Percentiles rank a stretch among this genome's conserved stretches.
Evolutionary conservation across 75 land plant species (phyloP).

Genomic region (Gnetum montanum): DNA sequence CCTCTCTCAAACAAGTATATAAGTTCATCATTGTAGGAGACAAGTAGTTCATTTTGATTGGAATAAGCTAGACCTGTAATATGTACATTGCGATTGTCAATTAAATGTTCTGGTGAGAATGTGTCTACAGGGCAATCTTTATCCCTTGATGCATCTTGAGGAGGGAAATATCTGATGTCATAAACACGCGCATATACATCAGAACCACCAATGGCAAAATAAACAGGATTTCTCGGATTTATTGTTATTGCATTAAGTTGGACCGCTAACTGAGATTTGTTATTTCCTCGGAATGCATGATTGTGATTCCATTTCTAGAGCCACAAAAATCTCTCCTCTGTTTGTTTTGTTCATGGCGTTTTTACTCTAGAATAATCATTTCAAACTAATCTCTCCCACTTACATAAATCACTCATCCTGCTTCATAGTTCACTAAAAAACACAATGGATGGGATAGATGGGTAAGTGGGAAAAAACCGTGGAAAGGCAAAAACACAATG

Average conservation of each 20-base stretch:
- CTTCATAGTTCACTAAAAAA: too few relatives aligned
- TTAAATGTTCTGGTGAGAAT: slow-evolving; percentile 71
- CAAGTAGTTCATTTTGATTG: slow-evolving; percentile 78
- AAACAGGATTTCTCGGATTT: slow-evolving; percentile 73
- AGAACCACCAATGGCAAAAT: slow-evolving; percentile 77
- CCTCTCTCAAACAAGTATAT: slow-evolving; percentile 74
- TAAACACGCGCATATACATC: slow-evolving; percentile 89
- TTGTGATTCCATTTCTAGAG: too few relatives aligned
- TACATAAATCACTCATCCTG: too few relatives aligned
- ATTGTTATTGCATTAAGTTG: slow-evolving; percentile 76
- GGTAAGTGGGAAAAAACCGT: too few relatives aligned
- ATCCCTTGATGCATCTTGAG: slow-evolving; percentile 35
- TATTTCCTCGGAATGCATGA: slow-evolving; percentile 12
- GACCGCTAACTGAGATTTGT: slow-evolving; percentile 10
- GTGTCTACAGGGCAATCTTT: slow-evolving; percentile 49
- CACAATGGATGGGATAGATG: too few relatives aligned
- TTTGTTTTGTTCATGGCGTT: too few relatives aligned
- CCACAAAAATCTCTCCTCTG: too few relatives aligned
- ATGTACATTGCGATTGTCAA: slow-evolving; percentile 55
- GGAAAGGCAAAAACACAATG: too few relatives aligned
- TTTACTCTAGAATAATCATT: too few relatives aligned
- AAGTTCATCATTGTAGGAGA: slow-evolving; percentile 81
- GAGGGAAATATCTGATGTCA: slow-evolving; percentile 71
- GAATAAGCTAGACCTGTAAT: slow-evolving; percentile 92
- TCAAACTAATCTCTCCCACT: too few relatives aligned